Base-by-base conservation (phyloP, 75 land plant species). In the Picea glauca region DNA sequence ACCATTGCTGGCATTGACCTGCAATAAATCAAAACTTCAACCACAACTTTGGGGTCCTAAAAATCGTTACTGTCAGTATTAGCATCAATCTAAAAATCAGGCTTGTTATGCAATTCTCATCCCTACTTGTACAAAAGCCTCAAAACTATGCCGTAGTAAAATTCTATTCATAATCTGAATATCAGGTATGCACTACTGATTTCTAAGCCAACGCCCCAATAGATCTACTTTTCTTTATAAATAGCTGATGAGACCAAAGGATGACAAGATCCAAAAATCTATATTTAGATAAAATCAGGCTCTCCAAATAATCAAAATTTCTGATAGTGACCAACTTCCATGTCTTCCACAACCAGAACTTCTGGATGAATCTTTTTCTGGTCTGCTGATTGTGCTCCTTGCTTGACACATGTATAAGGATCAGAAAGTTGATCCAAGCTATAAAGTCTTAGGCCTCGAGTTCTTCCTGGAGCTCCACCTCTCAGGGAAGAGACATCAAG, bases 391-490 rank as follows among this genome's bases (percentile, higher is more conserved):
- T 63, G 59, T 61, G 62, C 40, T 63, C 38, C 64, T 60, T 80
- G 58, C 63, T 80, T 76, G 54, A 75, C 58, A 59, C 75, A 60
- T 13, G 40, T 81, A 14, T 23, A 33, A 43, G 64, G 66, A 58
- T 79, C 65, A n/a, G 78, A 56, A 66, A 86, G 40, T 60, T 79
- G 54, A 60, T 80, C 81, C 33, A 74, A 54, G 18, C 80, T 74
- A 62, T 20, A 5, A 62, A 20, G 63, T 62, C n/a, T 62, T 20
- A 62, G 63, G 35, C 94, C 94, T 78, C 94, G 82, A 33, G 94
- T 93, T 58, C 89, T 80, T 6, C 92, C 87, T 13, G 94, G 96
- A 15, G 96, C 90, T 23, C 96, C 96, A 56, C 90, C 94, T 80
- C 82, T 78, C 32, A 89, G 80, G 12, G 83, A 82, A 18, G 89